Percentiles rank a stretch among this genome's conserved stretches.
phyloP scores from a whole-genome alignment of 2,329 filamentous ascomycete genomes.

The Sporothrix pallida region DNA sequence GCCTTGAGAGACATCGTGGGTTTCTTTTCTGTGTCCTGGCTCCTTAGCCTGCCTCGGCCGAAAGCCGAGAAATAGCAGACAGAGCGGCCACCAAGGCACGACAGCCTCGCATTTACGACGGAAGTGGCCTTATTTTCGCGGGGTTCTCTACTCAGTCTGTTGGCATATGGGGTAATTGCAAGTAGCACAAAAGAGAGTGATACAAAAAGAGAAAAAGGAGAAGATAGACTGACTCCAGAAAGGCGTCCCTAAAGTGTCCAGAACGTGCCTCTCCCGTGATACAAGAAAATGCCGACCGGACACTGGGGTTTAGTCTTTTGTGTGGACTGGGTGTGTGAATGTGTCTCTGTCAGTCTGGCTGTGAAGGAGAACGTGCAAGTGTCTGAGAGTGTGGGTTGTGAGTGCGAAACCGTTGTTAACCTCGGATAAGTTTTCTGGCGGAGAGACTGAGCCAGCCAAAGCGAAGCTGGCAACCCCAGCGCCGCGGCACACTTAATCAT shows the following conservation, averaged over 20 bases:
- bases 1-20: too few species aligned
- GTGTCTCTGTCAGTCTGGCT: too few species aligned
- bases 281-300: background rate
- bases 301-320: background rate
- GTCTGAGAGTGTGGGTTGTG: background rate
- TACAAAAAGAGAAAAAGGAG: background rate
- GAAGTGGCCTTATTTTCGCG: background rate
- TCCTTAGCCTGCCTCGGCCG: constrained; percentile 18
- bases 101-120: constrained; percentile 28
- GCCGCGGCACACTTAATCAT: constrained; percentile 17
- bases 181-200: background rate
- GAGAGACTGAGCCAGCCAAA: background rate
- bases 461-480: background rate
- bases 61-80: background rate
- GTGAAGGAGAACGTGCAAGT: background rate
- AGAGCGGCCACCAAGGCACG: background rate
- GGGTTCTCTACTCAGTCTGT: background rate
- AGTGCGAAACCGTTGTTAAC: constrained; percentile 19
- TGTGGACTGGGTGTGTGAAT: background rate
- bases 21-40: background rate
- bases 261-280: background rate
- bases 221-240: background rate
- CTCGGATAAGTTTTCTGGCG: constrained; percentile 20
- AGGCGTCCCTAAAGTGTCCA: background rate
- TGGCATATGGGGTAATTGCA: background rate